Evolutionary conservation across 345 rosid species (phyloP), one percentile per base, ranked within the genome.

Genomic region (Stellera chamaejasme): DNA sequence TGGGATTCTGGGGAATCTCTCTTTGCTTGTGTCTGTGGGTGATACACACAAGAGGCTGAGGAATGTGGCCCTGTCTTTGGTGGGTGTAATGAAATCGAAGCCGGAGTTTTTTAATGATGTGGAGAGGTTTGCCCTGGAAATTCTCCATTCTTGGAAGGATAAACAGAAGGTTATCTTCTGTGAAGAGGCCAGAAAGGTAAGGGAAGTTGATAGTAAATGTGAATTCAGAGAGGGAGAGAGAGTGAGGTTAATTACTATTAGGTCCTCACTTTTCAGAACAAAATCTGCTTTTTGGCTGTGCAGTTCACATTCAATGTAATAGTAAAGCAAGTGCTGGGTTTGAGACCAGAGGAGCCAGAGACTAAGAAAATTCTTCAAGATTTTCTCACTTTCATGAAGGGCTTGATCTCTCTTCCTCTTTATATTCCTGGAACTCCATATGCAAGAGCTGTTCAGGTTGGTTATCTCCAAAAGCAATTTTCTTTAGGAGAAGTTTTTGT

Each of bases 291-390:
- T 61, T 49, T 45, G 39, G 44, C 60, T 54, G 10, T 14, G 57
- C 61, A 81, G 87, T 81, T 78, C 70, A 75, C 83, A 53, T 78
- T 81, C 77, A 81, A 81, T 69, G 83, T 81, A 66, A 78, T 81
- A 66, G 75, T 78, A 26, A 81, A 78, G 72, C 83, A 75, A 50
- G 81, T 81, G 64, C 66, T 81, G 28, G 81, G 87, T 44, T 65
- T 81, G 48, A 74, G 66, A 45, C 72, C 83, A 10, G 71, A 74
- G 13, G 74, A 78, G 43, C 74, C 81, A 53, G 63, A 65, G 50
- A 66, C 81, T 19, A 19, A 67, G 52, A 61, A 51, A 68, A 76
- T 81, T 56, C 81, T 78, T 26, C 56, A 71, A 58, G 83, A 78
- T 58, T 81, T 78, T 66, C 68, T 73, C 25, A 67, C 81, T 44